phyloP scores from a whole-genome alignment of 2,329 filamentous ascomycete species.

The Tolypocladium sp. region DNA sequence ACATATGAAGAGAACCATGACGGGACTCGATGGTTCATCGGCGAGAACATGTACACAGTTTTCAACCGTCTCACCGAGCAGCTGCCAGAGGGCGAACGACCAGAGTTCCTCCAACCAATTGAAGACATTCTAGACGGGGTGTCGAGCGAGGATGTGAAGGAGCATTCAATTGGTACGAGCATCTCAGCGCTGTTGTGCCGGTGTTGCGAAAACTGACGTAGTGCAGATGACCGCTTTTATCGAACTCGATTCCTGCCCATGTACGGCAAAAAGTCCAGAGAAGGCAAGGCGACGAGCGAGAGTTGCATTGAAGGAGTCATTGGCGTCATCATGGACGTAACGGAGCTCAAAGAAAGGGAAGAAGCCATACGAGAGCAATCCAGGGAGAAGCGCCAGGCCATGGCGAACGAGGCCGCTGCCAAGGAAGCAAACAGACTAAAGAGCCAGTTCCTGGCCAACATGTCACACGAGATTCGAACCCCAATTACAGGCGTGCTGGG shows the following conservation, averaged over 20 bases:
- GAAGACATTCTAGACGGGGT: constrained; percentile 56
- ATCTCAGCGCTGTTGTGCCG: neutral
- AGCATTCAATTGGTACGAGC: constrained; percentile 45
- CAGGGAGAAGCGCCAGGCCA: constrained; percentile 58
- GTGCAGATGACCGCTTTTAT: constrained; percentile 53
- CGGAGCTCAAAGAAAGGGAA: constrained; percentile 58
- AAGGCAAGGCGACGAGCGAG: constrained; percentile 34
- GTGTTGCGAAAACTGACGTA: neutral
- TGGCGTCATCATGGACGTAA: constrained; percentile 72
- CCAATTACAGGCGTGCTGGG: constrained; percentile 75
- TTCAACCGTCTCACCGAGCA: constrained; percentile 42
- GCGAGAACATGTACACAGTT: constrained; percentile 55
- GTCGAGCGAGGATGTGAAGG: constrained; percentile 50
- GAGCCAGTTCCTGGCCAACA: constrained; percentile 70
- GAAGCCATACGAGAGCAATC: constrained; percentile 54
- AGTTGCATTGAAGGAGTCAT: constrained; percentile 61
- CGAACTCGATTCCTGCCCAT: constrained; percentile 64
- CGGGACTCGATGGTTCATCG: constrained; percentile 41
- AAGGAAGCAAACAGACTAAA: constrained; percentile 76
- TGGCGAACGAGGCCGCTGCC: constrained; percentile 68
- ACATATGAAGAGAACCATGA: constrained; percentile 27
- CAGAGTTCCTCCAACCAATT: constrained; percentile 47
- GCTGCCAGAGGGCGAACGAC: constrained; percentile 31
- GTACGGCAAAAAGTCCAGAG: constrained; percentile 43
- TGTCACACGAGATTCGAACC: constrained; percentile 73